Base-by-base conservation (phyloP, 495 filamentous ascomycete genomes). In the Rusavskia elegans region DNA sequence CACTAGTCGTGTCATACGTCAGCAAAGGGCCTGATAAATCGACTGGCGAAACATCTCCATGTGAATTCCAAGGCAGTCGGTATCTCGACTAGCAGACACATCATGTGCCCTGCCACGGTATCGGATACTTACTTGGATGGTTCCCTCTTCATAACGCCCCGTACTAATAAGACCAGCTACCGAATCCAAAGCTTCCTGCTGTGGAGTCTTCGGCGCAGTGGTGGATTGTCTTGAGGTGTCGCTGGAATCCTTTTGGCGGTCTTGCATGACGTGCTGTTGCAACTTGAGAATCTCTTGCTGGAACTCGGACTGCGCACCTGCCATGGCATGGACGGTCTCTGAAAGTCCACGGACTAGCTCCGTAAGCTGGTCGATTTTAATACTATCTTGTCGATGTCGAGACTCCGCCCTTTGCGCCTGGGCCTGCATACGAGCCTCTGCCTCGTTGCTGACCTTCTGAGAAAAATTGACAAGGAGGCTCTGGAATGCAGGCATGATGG, bases 341-440 rank as follows among this genome's bases (percentile, higher is more conserved):
- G 82, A 76, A 51, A 96, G 71, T 41, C 76, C 70, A 35, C 75
- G 78, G 10, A 95, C 82, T 23, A 86, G 73, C 5, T 73, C 68
- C 16, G 82, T 83, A 55, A 98, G 76, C 57, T 89, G 79, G 45
- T 95, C 86, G 53, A 96, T 85, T 71, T 94, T 94, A 32, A 69
- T 71, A 29, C 72, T 73, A 57, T 95, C 89, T 21, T 73, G 71
- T 19, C 78, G 73, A 41, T 80, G 84, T 61, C 82, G 79, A n/a
- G 69, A 61, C 58, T 95, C 84, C 19, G 82, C 71, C 21, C 78
- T 71, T 50, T 76, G 73, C 46, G 87, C 69, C 57, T 82, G 77
- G 39, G 77, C 73, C 36, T 74, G 68, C 44, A 82, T 71, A 46
- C 81, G 72, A 27, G 75, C 73, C 55, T 95, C 85, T 48, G 88